Conservation (phyloP, 371 early-diverging fungal genomes). For the Mucor circinelloides region DNA sequence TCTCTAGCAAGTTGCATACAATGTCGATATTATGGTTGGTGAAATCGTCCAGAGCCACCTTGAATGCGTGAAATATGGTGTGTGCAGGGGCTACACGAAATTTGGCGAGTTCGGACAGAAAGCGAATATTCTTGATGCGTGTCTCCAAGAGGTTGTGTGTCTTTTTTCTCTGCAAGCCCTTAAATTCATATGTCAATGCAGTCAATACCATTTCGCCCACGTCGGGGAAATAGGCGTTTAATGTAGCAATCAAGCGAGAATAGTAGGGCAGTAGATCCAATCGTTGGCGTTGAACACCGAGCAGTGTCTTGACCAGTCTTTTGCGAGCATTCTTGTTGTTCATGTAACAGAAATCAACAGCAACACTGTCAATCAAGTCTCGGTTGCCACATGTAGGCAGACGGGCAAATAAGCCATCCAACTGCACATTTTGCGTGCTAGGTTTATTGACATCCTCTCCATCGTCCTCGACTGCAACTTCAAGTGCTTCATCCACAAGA, state of each 20-base stretch:
- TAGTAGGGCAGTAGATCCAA: slow-evolving; percentile 91
- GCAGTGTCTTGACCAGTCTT: slow-evolving; percentile 74
- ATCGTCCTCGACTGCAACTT: slow-evolving; percentile 11
- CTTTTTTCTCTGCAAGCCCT: slow-evolving; percentile 67
- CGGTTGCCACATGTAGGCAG: slow-evolving; percentile 83
- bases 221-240: slow-evolving; percentile 86
- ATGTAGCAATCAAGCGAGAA: slow-evolving; percentile 84
- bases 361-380: slow-evolving; percentile 85
- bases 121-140: slow-evolving; percentile 83
- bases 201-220: slow-evolving; percentile 73
- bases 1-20: slow-evolving; percentile 82
- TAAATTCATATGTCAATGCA: slow-evolving; percentile 79
- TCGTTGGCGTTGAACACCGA: slow-evolving; percentile 80
- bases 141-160: slow-evolving; percentile 73
- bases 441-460: slow-evolving; percentile 45
- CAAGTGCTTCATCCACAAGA: slow-evolving; percentile 41
- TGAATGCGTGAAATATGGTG: slow-evolving; percentile 81
- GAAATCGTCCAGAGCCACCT: slow-evolving; percentile 85
- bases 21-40: slow-evolving; percentile 82
- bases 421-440: slow-evolving; percentile 50
- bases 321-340: slow-evolving; percentile 82
- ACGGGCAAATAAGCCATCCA: slow-evolving; percentile 72
- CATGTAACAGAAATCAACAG: slow-evolving; percentile 91
- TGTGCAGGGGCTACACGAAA: slow-evolving; percentile 85
- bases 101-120: slow-evolving; percentile 89